Conservation (phyloP, 345 rosid genomes). For the Salix dunnii region DNA sequence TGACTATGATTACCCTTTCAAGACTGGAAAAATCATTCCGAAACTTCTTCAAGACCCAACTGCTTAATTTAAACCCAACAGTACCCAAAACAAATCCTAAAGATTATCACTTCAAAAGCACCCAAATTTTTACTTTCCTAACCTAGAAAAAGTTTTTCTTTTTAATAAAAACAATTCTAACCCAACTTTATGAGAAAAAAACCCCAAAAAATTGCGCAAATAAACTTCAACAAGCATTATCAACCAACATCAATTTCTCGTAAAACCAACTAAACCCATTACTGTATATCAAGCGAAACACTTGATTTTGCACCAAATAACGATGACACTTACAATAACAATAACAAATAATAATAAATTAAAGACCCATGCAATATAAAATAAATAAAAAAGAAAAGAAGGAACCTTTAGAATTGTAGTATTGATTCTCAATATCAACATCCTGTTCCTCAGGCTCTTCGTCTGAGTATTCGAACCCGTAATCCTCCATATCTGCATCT, state of each 20-base stretch:
- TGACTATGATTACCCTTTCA: background rate
- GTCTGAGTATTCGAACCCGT: constrained; percentile 95
- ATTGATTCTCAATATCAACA: constrained; percentile 95
- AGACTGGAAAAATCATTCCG: background rate
- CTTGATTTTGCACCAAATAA: background rate
- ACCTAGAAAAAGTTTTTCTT: background rate
- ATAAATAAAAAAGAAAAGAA: background rate
- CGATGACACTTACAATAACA: too few species aligned
- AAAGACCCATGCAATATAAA: background rate
- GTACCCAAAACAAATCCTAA: background rate
- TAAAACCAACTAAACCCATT: background rate
- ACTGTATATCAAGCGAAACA: background rate
- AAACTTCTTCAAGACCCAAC: background rate
- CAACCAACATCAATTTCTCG: background rate
- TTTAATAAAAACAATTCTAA: background rate
- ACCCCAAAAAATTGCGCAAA: background rate
- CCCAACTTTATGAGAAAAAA: background rate
- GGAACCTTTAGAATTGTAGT: constrained; percentile 87
- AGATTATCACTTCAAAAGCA: background rate
- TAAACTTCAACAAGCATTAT: background rate
- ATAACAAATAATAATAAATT: background rate
- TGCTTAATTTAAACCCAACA: background rate
- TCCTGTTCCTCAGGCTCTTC: constrained; percentile 99
- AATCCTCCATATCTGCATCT: constrained; percentile 99
- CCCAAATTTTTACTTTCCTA: background rate